Evolutionary conservation across 441 rosid genomes (phyloP).

Genomic region (Syzygium malaccense): DNA sequence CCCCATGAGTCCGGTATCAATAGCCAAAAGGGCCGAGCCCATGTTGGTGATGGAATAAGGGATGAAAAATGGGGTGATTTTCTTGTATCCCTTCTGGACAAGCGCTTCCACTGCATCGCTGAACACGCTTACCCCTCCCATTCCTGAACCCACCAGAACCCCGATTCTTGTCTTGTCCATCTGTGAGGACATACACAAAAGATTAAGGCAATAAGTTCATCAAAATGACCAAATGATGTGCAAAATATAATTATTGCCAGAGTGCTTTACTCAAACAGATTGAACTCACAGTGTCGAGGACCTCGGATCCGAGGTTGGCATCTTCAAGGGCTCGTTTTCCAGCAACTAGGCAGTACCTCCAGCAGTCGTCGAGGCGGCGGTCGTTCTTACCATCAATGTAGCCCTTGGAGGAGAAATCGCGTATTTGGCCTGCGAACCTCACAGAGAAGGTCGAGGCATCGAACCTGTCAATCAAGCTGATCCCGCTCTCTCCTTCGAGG

Average conservation of each 20-base stretch:
- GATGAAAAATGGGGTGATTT: slow-evolving; percentile 64
- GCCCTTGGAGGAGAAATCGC: slow-evolving; percentile 43
- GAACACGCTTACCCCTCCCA: slow-evolving; percentile 54
- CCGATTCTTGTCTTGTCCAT: slow-evolving; percentile 50
- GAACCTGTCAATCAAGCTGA: slow-evolving; percentile 43
- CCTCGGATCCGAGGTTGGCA: slow-evolving; percentile 37
- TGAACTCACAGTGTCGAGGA: slow-evolving; percentile 33
- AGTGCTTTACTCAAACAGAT: background rate
- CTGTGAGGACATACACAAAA: slow-evolving; percentile 8
- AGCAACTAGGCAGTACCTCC: slow-evolving; percentile 63
- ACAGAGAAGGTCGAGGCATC: slow-evolving; percentile 49
- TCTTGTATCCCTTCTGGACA: slow-evolving; percentile 48
- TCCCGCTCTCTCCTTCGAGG: slow-evolving; percentile 57
- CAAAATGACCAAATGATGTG: background rate
- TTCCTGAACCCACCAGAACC: slow-evolving; percentile 59
- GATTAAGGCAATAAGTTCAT: background rate
- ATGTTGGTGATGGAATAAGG: slow-evolving; percentile 65
- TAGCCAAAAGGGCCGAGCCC: slow-evolving; percentile 66
- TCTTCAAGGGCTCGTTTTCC: slow-evolving; percentile 48
- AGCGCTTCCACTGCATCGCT: slow-evolving; percentile 44
- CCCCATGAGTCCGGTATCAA: slow-evolving; percentile 64
- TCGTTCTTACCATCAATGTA: slow-evolving; percentile 64
- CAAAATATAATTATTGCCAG: background rate
- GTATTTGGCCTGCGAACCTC: slow-evolving; percentile 50
- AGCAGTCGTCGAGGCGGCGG: slow-evolving; percentile 58